A percentile compares a stretch with the other conserved stretches of the same genome.
Conservation (phyloP, 495 filamentous ascomycete genomes). For the Penicilliopsis zonata region DNA sequence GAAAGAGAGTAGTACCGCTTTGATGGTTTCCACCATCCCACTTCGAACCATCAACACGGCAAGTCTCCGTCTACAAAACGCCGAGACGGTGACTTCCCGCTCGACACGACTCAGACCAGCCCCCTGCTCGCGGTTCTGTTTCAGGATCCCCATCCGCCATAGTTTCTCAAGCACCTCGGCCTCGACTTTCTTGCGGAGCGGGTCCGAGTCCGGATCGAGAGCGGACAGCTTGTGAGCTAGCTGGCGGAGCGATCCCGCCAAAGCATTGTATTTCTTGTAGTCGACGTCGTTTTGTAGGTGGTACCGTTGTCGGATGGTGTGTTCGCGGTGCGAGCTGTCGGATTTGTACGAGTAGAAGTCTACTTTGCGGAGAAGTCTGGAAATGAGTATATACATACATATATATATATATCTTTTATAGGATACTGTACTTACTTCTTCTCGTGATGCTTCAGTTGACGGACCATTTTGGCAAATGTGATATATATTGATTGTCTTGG, state of each 20-base stretch:
- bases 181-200: slow-evolving; percentile 70
- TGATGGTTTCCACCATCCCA: slow-evolving; percentile 81
- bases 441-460: slow-evolving; percentile 90
- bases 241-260: slow-evolving; percentile 75
- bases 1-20: slow-evolving; percentile 29
- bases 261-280: slow-evolving; percentile 76
- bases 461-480: slow-evolving; percentile 56
- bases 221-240: slow-evolving; percentile 76
- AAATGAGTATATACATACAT: background rate
- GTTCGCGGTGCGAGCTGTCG: slow-evolving; percentile 73
- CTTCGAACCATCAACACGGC: slow-evolving; percentile 80
- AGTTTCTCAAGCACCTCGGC: slow-evolving; percentile 77
- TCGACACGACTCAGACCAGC: slow-evolving; percentile 67
- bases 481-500: slow-evolving; percentile 5
- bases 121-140: slow-evolving; percentile 45
- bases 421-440: slow-evolving; percentile 36
- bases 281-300: slow-evolving; percentile 76
- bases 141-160: slow-evolving; percentile 77
- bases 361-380: slow-evolving; percentile 72
- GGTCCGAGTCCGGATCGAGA: slow-evolving; percentile 63
- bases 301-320: slow-evolving; percentile 71
- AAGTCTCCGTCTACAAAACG: slow-evolving; percentile 68
- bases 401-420: background rate
- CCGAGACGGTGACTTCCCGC: slow-evolving; percentile 71
- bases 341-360: slow-evolving; percentile 91